These are phyloP conservation scores for Tritrichomonas foetus DNA, from an alignment of 208 protist species.

Conservation along the genomic window DNA sequence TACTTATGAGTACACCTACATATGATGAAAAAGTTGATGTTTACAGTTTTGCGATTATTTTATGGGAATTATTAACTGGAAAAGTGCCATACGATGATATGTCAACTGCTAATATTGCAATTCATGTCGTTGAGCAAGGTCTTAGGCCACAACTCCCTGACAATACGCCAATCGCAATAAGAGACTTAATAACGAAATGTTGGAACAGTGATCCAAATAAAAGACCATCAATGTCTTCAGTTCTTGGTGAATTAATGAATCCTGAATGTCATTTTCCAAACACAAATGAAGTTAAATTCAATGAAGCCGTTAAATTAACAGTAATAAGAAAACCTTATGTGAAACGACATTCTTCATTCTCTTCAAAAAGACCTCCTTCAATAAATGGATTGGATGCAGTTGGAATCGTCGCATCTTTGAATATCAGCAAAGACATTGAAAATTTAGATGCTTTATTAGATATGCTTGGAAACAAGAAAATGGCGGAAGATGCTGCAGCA, in stretches of 20 bases:
- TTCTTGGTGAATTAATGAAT: background rate
- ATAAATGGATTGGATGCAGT: too few relatives aligned
- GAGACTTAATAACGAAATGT: background rate
- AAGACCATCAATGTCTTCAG: background rate
- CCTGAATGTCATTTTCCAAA: background rate
- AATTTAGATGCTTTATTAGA: too few relatives aligned
- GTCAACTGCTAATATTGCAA: background rate
- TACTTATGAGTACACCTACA: background rate
- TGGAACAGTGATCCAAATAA: background rate
- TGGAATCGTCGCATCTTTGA: too few relatives aligned
- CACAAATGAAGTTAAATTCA: background rate
- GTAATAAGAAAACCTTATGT: too few relatives aligned
- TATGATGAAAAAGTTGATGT: conserved; percentile 24
- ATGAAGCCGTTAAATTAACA: background rate
- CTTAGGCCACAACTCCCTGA: background rate
- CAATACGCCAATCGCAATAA: background rate
- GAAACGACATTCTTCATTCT: too few relatives aligned
- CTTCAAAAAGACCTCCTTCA: too few relatives aligned
- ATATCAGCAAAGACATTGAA: too few relatives aligned
- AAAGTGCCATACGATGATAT: background rate
- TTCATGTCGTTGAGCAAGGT: background rate
- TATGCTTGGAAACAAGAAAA: too few relatives aligned
- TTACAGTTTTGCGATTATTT: background rate
- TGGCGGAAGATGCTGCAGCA: too few relatives aligned
- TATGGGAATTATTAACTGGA: conserved; percentile 31